A percentile compares a stretch with the other conserved stretches of the same genome.
These are phyloP conservation scores for Acer campestre DNA, from an alignment of 345 rosid species.

Conservation along the genomic window DNA sequence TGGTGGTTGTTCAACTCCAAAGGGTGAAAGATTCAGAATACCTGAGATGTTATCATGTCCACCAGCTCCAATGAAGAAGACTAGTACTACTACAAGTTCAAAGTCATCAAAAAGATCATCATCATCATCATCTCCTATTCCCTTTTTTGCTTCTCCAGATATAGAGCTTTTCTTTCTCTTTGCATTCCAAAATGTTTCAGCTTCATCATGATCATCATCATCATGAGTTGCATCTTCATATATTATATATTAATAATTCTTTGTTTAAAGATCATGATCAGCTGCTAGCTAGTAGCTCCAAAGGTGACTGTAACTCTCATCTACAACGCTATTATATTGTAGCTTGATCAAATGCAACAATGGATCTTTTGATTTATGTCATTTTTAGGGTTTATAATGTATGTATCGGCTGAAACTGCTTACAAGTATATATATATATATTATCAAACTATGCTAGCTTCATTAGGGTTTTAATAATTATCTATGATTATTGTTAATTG, in stretches of 20 bases:
- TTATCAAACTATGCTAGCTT: too few relatives aligned
- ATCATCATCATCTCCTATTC: conserved; percentile 26
- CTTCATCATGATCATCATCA: background rate
- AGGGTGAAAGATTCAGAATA: conserved; percentile 36
- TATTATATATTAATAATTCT: too few relatives aligned
- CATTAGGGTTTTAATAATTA: background rate
- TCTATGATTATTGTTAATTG: too few relatives aligned
- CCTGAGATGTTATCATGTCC: conserved; percentile 34
- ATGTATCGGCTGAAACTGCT: background rate
- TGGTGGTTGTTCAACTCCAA: conserved; percentile 30
- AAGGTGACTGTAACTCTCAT: too few relatives aligned
- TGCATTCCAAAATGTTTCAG: conserved; percentile 25
- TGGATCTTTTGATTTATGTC: background rate
- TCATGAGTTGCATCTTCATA: background rate
- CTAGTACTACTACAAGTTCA: too few relatives aligned
- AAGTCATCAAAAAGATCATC: conserved; percentile 3
- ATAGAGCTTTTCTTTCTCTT: conserved; percentile 43
- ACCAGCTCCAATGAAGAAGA: conserved; percentile 46
- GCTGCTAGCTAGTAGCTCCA: too few relatives aligned
- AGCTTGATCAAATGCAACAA: background rate
- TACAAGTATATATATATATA: background rate
- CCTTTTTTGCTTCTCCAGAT: conserved; percentile 37
- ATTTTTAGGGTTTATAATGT: background rate
- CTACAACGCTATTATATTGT: background rate
- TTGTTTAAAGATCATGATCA: too few relatives aligned